Base-by-base conservation (phyloP, 1,284 basidiomycete species). In the Cryptococcus deneoformans region DNA sequence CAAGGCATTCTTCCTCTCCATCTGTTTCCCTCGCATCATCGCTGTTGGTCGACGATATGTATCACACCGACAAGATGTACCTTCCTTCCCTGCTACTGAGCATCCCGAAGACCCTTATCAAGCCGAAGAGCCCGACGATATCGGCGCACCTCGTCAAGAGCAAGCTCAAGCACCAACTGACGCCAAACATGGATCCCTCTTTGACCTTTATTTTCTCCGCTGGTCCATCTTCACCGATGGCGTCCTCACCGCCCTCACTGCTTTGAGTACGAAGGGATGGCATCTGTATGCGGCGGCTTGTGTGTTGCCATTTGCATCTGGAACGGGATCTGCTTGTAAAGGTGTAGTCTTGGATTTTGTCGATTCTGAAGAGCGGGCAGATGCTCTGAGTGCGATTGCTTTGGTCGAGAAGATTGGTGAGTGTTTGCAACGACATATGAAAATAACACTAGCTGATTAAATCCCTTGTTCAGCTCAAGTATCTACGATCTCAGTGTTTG, bases 271-370 rank as follows among this genome's bases (percentile, higher is more conserved):
- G 2, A 20, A 55, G 8, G 62, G 67, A 0, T 72, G 68, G 72
- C 73, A 78, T 52, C 66, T 79, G 46, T 76, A 74, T 53, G 36
- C 71, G 16, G 77, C 77, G 0, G 77, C 74, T 0, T 65, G 55
- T 0, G 57, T 77, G 0, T 55, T 79, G 14, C 77, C 77, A 1
- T 71, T 78, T 45, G 76, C 77, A 12, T 70, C 67, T 24, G 77
- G 75, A 2, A 77, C 77, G 0, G 76, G 75, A 0, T 66, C 75
- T 8, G 77, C 77, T 0, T 62, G 66, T 14, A 78, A 77, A 55
- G 77, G 77, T 6, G 75, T 77, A 8, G 63, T 68, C 3, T 62
- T 78, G 50, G 77, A 78, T 54, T 70, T 79, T 53, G 75, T 77
- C 5, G 57, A 61, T 5, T 44, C 59, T 0, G 62, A 65, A 0